phyloP scores from a whole-genome alignment of 176 grass and related monocot species.

The Leersia perrieri region DNA sequence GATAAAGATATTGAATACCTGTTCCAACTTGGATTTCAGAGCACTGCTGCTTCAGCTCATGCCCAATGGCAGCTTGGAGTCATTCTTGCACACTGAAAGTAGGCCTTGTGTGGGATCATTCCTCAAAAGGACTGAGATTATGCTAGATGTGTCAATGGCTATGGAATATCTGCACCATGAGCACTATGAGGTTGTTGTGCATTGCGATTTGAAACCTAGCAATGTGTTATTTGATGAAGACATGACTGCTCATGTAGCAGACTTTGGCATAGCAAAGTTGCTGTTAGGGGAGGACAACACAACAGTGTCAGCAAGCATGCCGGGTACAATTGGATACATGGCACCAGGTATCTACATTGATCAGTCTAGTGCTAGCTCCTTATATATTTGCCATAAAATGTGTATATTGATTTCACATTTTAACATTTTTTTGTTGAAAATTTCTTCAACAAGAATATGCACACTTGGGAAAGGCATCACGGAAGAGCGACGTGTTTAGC shows the following conservation, averaged over 20 bases:
- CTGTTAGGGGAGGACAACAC: not conserved
- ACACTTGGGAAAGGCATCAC: no score
- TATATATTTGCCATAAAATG: no score
- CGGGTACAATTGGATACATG: no score
- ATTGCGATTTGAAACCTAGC: slow-evolving; percentile 4
- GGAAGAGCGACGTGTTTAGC: no score
- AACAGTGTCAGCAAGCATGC: no score
- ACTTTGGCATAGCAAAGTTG: slow-evolving; percentile 39
- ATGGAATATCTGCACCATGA: not conserved
- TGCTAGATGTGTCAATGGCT: not conserved
- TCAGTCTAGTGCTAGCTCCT: no score
- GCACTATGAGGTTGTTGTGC: not conserved
- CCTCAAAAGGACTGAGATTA: not conserved
- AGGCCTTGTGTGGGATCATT: not conserved
- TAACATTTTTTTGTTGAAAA: no score
- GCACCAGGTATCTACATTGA: no score
- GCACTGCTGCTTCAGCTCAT: not conserved
- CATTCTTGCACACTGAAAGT: not conserved
- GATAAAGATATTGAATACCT: not conserved
- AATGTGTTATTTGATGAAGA: not conserved
- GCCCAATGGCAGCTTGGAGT: not conserved
- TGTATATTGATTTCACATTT: no score
- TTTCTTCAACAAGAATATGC: no score
- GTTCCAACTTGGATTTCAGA: slow-evolving; percentile 3
- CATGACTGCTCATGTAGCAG: slow-evolving; percentile 37